Conservation (phyloP, 2,329 filamentous ascomycete genomes). For the Didymella segeticola region DNA sequence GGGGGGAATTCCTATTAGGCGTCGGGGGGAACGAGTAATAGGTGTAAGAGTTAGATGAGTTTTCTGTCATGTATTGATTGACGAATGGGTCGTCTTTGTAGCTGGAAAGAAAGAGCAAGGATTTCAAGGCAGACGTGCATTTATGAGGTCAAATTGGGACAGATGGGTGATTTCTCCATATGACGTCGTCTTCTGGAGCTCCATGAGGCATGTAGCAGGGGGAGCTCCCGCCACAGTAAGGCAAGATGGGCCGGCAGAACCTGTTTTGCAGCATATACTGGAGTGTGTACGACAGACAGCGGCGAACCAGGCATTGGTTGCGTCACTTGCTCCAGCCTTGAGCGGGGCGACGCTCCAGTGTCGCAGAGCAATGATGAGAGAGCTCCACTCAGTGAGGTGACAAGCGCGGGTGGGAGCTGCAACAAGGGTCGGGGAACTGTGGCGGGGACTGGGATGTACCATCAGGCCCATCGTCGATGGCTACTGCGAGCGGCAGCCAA, state of each 20-base stretch:
- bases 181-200: slow-evolving; percentile 43
- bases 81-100: slow-evolving; percentile 46
- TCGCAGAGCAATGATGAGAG: slow-evolving; percentile 26
- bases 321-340: slow-evolving; percentile 43
- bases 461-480: slow-evolving; percentile 45
- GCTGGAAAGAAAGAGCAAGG: slow-evolving; percentile 20
- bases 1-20: slow-evolving; percentile 52
- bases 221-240: slow-evolving; percentile 46
- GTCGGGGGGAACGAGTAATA: slow-evolving; percentile 61
- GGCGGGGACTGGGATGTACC: slow-evolving; percentile 38
- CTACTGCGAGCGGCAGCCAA: slow-evolving; percentile 28
- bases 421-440: slow-evolving; percentile 34
- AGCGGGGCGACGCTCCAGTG: slow-evolving; percentile 43
- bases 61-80: slow-evolving; percentile 57
- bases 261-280: slow-evolving; percentile 44
- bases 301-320: slow-evolving; percentile 39
- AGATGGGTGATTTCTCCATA: slow-evolving; percentile 28
- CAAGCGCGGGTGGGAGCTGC: slow-evolving; percentile 32
- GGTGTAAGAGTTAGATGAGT: slow-evolving; percentile 56
- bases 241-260: slow-evolving; percentile 36
- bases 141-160: slow-evolving; percentile 38
- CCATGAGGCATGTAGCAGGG: slow-evolving; percentile 33
- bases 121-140: slow-evolving; percentile 32
- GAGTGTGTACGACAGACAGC: slow-evolving; percentile 36
- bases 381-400: slow-evolving; percentile 37